Conservation (phyloP, 2,329 filamentous ascomycete genomes). For the Didymella pomorum region DNA sequence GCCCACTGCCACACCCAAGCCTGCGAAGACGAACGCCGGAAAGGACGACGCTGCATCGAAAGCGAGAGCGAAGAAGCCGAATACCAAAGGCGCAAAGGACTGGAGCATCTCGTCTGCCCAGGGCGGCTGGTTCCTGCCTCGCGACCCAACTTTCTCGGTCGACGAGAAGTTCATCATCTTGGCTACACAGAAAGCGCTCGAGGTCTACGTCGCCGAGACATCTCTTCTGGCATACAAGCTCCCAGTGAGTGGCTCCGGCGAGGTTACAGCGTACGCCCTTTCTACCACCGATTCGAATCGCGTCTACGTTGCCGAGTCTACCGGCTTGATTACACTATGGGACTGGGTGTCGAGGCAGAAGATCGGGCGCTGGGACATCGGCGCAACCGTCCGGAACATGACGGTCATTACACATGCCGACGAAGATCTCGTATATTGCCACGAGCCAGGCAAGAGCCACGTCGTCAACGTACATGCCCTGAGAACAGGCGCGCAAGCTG, state of each 20-base stretch:
- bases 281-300: slow-evolving; percentile 61
- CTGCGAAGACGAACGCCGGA: slow-evolving; percentile 15
- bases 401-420: slow-evolving; percentile 42
- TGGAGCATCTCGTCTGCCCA: slow-evolving; percentile 56
- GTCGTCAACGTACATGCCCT: slow-evolving; percentile 50
- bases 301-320: slow-evolving; percentile 62
- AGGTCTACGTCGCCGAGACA: slow-evolving; percentile 81
- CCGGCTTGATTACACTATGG: slow-evolving; percentile 64
- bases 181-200: slow-evolving; percentile 75
- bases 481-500: slow-evolving; percentile 37
- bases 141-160: slow-evolving; percentile 65
- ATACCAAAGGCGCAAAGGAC: slow-evolving; percentile 27
- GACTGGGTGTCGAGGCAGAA: slow-evolving; percentile 62
- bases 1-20: slow-evolving; percentile 18
- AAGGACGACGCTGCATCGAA: slow-evolving; percentile 16
- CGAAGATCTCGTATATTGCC: slow-evolving; percentile 51
- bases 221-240: slow-evolving; percentile 82
- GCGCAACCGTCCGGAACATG: slow-evolving; percentile 47
- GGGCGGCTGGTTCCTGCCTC: slow-evolving; percentile 63
- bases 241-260: slow-evolving; percentile 51
- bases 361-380: slow-evolving; percentile 55
- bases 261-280: slow-evolving; percentile 61
- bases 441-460: slow-evolving; percentile 51
- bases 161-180: slow-evolving; percentile 73
- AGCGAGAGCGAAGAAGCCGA: slow-evolving; percentile 32